Evolutionary conservation across 2,329 filamentous ascomycete species (phyloP).

Genomic region (Alternaria sp.): DNA sequence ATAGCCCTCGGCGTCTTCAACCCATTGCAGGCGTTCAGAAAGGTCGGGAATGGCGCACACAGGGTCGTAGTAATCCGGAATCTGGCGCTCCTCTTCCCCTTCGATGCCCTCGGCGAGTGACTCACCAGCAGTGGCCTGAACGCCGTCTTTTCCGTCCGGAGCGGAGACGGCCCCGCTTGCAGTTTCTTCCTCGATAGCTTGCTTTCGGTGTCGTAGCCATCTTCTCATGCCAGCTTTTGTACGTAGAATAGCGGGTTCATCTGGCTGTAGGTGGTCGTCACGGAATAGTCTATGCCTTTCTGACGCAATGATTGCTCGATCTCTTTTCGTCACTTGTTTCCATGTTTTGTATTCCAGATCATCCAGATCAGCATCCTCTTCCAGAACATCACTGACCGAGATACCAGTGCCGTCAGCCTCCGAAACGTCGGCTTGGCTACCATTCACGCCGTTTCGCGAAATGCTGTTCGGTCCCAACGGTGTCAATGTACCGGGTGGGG

Average conservation of each 20-base stretch:
- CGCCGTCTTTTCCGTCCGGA: conserved; percentile 55
- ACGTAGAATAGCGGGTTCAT: conserved; percentile 85
- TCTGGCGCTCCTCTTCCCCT: conserved; percentile 74
- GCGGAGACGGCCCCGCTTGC: conserved; percentile 58
- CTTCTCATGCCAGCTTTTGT: conserved; percentile 88
- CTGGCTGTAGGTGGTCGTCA: conserved; percentile 80
- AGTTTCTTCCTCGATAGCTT: conserved; percentile 56
- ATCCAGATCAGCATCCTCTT: conserved; percentile 83
- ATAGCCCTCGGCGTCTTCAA: conserved; percentile 86
- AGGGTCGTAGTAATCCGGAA: conserved; percentile 95
- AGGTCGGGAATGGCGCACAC: conserved; percentile 87
- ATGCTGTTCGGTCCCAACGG: conserved; percentile 74
- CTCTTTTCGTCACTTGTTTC: conserved; percentile 99
- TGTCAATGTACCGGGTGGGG: conserved; percentile 77
- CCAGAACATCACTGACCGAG: conserved; percentile 70
- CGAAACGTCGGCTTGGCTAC: conserved; percentile 82
- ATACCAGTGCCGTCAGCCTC: conserved; percentile 79
- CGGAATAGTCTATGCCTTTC: conserved; percentile 87
- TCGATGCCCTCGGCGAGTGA: conserved; percentile 96
- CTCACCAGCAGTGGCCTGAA: conserved; percentile 65
- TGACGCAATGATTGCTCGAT: conserved; percentile 83
- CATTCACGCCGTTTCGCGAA: conserved; percentile 62
- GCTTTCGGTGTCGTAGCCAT: conserved; percentile 80
- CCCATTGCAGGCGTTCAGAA: conserved; percentile 78
- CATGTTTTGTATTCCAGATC: conserved; percentile 93